Evolutionary conservation across 2,329 filamentous ascomycete genomes (phyloP).

Genomic region (Colletotrichum horii): DNA sequence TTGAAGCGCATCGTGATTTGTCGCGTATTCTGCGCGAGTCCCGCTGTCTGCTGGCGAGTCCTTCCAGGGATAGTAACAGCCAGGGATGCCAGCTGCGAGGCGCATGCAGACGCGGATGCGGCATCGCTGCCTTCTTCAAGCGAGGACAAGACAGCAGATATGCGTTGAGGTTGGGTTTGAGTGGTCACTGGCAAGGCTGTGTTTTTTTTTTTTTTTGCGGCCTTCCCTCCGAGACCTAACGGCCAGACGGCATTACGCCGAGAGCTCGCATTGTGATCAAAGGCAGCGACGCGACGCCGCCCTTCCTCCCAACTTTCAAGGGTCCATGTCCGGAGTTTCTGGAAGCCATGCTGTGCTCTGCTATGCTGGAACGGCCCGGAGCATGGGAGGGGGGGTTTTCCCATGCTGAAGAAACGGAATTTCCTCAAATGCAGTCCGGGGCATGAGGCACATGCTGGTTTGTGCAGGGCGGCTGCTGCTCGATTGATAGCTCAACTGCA

Average conservation of each 20-base stretch:
- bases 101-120: slow-evolving; percentile 9
- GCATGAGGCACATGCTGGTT: slow-evolving; percentile 8
- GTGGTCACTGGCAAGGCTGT: neutral
- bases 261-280: neutral
- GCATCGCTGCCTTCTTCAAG: slow-evolving; percentile 1
- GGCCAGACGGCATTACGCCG: neutral
- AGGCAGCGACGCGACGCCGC: neutral
- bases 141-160: neutral
- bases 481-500: neutral
- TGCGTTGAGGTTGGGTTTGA: neutral
- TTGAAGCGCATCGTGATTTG: slow-evolving; percentile 20
- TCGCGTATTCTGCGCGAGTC: slow-evolving; percentile 1
- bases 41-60: neutral
- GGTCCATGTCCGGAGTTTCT: slow-evolving; percentile 2
- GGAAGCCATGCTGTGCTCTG: slow-evolving; percentile 1
- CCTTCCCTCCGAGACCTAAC: neutral
- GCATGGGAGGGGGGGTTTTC: slow-evolving; percentile 1
- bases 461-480: slow-evolving; percentile 9
- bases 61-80: neutral
- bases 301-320: neutral
- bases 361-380: neutral
- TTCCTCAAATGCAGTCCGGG: slow-evolving; percentile 6
- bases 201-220: neutral
- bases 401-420: slow-evolving; percentile 11
- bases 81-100: slow-evolving; percentile 5